A percentile compares a stretch with the other conserved stretches of the same genome.
These are phyloP conservation scores for Debaryomycetaceae sp. DNA, from an alignment of 1,139 yeast species.

Conservation along the genomic window DNA sequence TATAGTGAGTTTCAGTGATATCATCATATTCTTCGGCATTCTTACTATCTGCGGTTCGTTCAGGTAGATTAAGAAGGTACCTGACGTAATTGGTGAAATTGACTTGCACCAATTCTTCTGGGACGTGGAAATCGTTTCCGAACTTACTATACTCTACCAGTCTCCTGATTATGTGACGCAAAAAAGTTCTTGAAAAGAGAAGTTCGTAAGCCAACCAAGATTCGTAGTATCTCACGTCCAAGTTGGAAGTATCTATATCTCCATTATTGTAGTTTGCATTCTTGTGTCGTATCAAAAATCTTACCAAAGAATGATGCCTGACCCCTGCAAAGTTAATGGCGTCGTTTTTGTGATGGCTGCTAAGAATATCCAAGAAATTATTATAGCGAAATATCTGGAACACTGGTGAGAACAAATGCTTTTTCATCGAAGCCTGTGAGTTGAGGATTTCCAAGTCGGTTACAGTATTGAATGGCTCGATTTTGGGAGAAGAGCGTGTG, in stretches of 20 bases:
- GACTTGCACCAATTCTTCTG: slow-evolving; percentile 37
- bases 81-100: slow-evolving; percentile 40
- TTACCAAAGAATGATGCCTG: slow-evolving; percentile 35
- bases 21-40: slow-evolving; percentile 14
- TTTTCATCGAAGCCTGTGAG: slow-evolving; percentile 18
- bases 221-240: slow-evolving; percentile 26
- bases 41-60: slow-evolving; percentile 9
- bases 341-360: slow-evolving; percentile 34
- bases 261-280: neutral
- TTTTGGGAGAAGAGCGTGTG: neutral
- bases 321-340: slow-evolving; percentile 41
- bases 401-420: slow-evolving; percentile 24
- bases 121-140: slow-evolving; percentile 15
- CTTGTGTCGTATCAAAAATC: slow-evolving; percentile 29
- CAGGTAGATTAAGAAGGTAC: slow-evolving; percentile 32
- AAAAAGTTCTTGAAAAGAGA: slow-evolving; percentile 23
- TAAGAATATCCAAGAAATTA: slow-evolving; percentile 30
- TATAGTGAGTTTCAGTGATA: slow-evolving; percentile 24
- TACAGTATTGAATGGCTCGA: slow-evolving; percentile 17
- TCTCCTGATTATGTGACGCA: slow-evolving; percentile 23
- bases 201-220: slow-evolving; percentile 32
- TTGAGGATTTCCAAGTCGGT: slow-evolving; percentile 25
- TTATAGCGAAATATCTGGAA: slow-evolving; percentile 34
- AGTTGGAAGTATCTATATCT: slow-evolving; percentile 11
- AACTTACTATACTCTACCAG: slow-evolving; percentile 4